Evolutionary conservation across 2,329 filamentous ascomycete genomes (phyloP), one percentile per base, ranked within the genome.

Genomic region (Rhynchosporium agropyri): DNA sequence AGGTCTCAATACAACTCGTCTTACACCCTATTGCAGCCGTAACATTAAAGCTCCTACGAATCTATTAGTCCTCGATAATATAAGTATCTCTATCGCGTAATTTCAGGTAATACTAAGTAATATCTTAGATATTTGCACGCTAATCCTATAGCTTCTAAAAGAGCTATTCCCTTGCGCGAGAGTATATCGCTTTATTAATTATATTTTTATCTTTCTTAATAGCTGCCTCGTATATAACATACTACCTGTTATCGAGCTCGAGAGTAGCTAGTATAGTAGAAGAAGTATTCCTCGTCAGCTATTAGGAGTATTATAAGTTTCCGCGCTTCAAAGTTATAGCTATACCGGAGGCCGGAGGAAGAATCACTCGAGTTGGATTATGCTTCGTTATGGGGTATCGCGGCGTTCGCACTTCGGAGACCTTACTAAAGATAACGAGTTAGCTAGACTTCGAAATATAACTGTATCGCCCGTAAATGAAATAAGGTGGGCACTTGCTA

Each of bases 1-100:
- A 20, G 20, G 20, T 20, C 20, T 20, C 20, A 20, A 20, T 20
- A 20, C 20, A 20, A 20, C 20, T 20, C 20, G 20, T 20, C 20
- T 20, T 20, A 20, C 20, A 20, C 20, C 20, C 20, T 20, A 20
- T 20, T 20, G 20, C 20, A 20, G 20, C 20, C 20, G 20, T 20
- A 20, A 20, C 1, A 20, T 77, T 76, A 66, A 76, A 76, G 68
- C 68, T 69, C n/a, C 75, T 74, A 53, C 69, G 65, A 45, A 75
- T 72, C 74, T 72, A 76, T 64, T 67, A 54, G 15, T 69, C 49
- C 57, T 58, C 64, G 64, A 63, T 38, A 74, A 50, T 68, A 26
- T 20, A 46, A 20, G n/a, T 13, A 9, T 46, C 66, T 71, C 67
- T 20, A 48, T 62, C 48, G 54, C 66, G 54, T 10, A 76, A 69